Conservation (phyloP, 306 rosid species). For the Pyrus communis region DNA sequence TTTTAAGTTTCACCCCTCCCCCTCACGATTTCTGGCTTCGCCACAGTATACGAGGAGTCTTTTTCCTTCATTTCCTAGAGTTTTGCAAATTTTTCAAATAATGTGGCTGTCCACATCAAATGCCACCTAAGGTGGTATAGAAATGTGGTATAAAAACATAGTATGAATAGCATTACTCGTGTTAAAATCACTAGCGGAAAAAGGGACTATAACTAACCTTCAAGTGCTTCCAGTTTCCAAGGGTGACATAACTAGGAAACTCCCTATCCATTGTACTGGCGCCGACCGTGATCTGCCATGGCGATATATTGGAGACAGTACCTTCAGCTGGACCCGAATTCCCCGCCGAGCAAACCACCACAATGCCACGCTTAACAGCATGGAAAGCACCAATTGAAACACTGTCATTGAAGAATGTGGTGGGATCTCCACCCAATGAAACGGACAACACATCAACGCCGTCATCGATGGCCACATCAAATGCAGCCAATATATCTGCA, state of each 20-base stretch:
- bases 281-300: conserved; percentile 79
- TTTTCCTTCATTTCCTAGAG: too few species aligned
- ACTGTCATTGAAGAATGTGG: conserved; percentile 46
- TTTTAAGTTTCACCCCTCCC: too few species aligned
- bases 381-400: conserved; percentile 83
- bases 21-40: too few species aligned
- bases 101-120: too few species aligned
- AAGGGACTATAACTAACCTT: conserved; percentile 35
- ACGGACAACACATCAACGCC: conserved; percentile 74
- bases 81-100: too few species aligned
- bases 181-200: background rate
- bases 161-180: too few species aligned
- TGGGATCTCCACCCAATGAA: conserved; percentile 57
- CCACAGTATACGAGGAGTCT: too few species aligned
- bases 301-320: conserved; percentile 48
- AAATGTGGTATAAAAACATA: too few species aligned
- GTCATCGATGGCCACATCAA: conserved; percentile 72
- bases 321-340: conserved; percentile 64
- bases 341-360: conserved; percentile 86
- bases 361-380: conserved; percentile 61
- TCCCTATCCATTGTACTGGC: conserved; percentile 89
- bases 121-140: too few species aligned
- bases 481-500: conserved; percentile 73
- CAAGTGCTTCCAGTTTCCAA: conserved; percentile 36
- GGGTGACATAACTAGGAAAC: conserved; percentile 52